Percentiles rank a stretch among this genome's conserved stretches.
Conservation (phyloP, 768 basidiomycete species). For the Paxillus rubicundulus region DNA sequence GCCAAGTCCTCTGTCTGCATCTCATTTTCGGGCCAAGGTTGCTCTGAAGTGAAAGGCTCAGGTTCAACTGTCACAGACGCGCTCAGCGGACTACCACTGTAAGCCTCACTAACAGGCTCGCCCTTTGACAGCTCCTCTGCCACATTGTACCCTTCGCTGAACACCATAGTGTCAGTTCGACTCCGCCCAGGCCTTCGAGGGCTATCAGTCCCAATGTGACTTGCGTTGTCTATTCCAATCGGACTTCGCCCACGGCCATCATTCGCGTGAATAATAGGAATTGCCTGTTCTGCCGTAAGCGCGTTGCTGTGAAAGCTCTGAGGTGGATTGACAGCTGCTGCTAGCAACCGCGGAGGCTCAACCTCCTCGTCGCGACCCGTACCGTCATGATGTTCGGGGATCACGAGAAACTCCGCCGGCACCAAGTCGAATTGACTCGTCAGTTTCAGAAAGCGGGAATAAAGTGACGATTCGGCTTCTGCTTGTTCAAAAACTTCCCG, state of each 20-base stretch:
- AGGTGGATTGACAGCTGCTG: slow-evolving; percentile 38
- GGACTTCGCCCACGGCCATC: slow-evolving; percentile 19
- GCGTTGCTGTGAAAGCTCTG: slow-evolving; percentile 11
- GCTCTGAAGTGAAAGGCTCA: slow-evolving; percentile 1
- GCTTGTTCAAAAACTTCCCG: slow-evolving; percentile 88
- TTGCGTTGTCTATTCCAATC: slow-evolving; percentile 16
- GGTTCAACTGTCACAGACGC: slow-evolving; percentile 12
- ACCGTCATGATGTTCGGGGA: slow-evolving; percentile 47
- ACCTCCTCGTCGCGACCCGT: slow-evolving; percentile 30
- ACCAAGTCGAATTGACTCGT: slow-evolving; percentile 80
- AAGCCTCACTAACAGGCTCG: slow-evolving; percentile 5
- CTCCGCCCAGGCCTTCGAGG: slow-evolving; percentile 49
- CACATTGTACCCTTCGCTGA: slow-evolving; percentile 43
- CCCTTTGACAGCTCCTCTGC: slow-evolving; percentile 38
- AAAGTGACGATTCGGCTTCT: slow-evolving; percentile 87
- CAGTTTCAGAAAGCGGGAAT: slow-evolving; percentile 85
- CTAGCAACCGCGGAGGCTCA: slow-evolving; percentile 40
- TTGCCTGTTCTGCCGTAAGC: slow-evolving; percentile 2
- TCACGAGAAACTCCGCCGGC: slow-evolving; percentile 79
- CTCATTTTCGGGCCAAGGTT: slow-evolving; percentile 13
- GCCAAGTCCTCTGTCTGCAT: slow-evolving; percentile 17
- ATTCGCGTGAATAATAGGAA: slow-evolving; percentile 10
- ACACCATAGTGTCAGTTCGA: slow-evolving; percentile 76
- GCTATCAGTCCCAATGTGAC: slow-evolving; percentile 31
- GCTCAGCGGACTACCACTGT: slow-evolving; percentile 7